Base-by-base conservation (phyloP, 768 basidiomycete genomes). In the Hericium rajendrae region DNA sequence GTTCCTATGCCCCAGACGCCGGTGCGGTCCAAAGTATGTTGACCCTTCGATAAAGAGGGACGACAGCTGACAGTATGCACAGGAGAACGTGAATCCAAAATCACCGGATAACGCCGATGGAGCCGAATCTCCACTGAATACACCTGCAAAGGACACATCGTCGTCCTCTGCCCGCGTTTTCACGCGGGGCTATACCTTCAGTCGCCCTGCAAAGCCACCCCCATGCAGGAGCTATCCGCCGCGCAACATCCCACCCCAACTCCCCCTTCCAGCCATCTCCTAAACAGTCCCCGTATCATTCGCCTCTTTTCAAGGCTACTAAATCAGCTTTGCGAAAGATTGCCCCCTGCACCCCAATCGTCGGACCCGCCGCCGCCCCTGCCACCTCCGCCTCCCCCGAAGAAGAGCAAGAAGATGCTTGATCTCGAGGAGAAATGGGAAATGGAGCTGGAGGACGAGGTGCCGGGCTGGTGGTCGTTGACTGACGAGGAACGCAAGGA, bases 331-430 rank as follows among this genome's bases (percentile, higher is more conserved):
- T 91, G 38, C 80, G 83, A 1, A 76, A 73, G 37, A 91, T 91
- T 58, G 88, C 86, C 87, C 88, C 3, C 74, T 91, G 24, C 88
- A 91, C 63, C 80, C 82, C 9, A 86, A 87, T 66, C 74, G 87
- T 51, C 78, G 80, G 13, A 81, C 85, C 88, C 88, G 0, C 88
- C 88, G 0, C 88, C 86, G 0, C 85, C 86, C 0, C 76, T 74
- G 2, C 88, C 88, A 0, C 80, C 82, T 4, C 83, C 82, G 0
- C 86, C 86, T 4, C 82, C 84, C 48, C 80, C 77, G 60, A 87
- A 83, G 71, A 91, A 91, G 74, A 84, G 81, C 53, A 89, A 89
- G 75, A 91, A 90, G 67, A 81, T 88, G 70, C 69, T 86, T 22
- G 80, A 83, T 64, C 70, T 79, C 65, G 88, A 91, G 70, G 88